These are phyloP conservation scores for Botrytis porri DNA, from an alignment of 2,329 filamentous ascomycete species.

Conservation along the genomic window DNA sequence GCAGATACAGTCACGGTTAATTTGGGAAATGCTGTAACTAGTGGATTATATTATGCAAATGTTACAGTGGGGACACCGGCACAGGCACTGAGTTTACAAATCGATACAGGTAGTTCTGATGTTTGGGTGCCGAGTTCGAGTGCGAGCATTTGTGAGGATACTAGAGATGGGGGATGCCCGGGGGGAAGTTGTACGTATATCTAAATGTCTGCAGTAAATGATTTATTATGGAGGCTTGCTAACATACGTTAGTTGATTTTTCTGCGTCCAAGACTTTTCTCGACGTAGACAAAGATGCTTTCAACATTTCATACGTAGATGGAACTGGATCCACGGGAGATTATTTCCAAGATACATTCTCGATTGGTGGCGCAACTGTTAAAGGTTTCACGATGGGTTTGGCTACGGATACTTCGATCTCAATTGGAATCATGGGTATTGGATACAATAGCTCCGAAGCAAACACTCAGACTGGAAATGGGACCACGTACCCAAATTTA, in stretches of 20 bases:
- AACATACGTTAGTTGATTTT: constrained; percentile 45
- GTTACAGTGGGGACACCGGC: constrained; percentile 58
- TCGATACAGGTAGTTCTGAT: constrained; percentile 64
- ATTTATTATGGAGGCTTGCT: background rate
- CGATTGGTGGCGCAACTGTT: constrained; percentile 49
- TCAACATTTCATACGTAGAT: constrained; percentile 61
- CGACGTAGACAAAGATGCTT: constrained; percentile 44
- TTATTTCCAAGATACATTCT: constrained; percentile 56
- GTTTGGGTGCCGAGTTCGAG: constrained; percentile 52
- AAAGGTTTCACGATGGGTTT: constrained; percentile 54
- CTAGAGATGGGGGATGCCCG: constrained; percentile 42
- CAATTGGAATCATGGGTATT: constrained; percentile 57
- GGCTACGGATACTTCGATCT: constrained; percentile 47
- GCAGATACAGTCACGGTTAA: constrained; percentile 27
- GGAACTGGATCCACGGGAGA: constrained; percentile 52
- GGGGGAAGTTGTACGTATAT: constrained; percentile 46
- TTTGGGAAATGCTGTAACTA: constrained; percentile 50
- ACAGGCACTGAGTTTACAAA: constrained; percentile 52
- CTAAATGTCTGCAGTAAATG: background rate
- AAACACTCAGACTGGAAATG: constrained; percentile 48
- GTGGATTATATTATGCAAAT: constrained; percentile 48
- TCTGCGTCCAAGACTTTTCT: constrained; percentile 49
- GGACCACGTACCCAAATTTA: constrained; percentile 40
- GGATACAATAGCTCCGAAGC: constrained; percentile 48
- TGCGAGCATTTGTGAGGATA: constrained; percentile 35